Percentiles rank a stretch among this genome's conserved stretches.
phyloP scores from a whole-genome alignment of 2,329 filamentous ascomycete genomes.

The Orbilia oligospora region DNA sequence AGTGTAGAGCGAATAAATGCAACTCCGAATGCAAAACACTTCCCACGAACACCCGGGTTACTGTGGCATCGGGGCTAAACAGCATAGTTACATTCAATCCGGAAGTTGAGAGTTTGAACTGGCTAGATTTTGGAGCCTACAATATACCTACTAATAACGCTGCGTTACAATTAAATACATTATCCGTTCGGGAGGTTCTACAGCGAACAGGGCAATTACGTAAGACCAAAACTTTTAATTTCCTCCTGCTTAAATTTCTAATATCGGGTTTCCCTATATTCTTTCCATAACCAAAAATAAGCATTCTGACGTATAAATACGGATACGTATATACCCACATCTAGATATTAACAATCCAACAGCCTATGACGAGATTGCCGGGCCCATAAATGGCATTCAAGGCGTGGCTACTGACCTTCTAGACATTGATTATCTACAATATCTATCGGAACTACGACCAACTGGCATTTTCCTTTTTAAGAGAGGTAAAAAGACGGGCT shows the following conservation, averaged over 20 bases:
- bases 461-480: background rate
- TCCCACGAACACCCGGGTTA: background rate
- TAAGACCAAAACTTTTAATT: too few relatives aligned
- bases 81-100: slow-evolving; percentile 20
- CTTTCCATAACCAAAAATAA: too few relatives aligned
- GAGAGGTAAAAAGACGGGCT: slow-evolving; percentile 3
- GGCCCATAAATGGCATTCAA: background rate
- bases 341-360: background rate
- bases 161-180: background rate
- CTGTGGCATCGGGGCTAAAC: slow-evolving; percentile 4
- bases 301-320: background rate
- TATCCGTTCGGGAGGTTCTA: background rate
- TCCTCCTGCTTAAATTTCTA: too few relatives aligned
- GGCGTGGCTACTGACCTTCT: background rate
- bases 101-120: background rate
- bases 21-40: background rate
- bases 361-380: background rate
- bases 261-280: too few relatives aligned
- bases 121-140: slow-evolving; percentile 8
- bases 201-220: background rate
- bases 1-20: background rate
- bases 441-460: background rate
- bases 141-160: background rate
- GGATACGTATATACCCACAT: too few relatives aligned
- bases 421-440: background rate